phyloP scores from a whole-genome alignment of 306 rosid genomes.

The Vigna nakashimae region DNA sequence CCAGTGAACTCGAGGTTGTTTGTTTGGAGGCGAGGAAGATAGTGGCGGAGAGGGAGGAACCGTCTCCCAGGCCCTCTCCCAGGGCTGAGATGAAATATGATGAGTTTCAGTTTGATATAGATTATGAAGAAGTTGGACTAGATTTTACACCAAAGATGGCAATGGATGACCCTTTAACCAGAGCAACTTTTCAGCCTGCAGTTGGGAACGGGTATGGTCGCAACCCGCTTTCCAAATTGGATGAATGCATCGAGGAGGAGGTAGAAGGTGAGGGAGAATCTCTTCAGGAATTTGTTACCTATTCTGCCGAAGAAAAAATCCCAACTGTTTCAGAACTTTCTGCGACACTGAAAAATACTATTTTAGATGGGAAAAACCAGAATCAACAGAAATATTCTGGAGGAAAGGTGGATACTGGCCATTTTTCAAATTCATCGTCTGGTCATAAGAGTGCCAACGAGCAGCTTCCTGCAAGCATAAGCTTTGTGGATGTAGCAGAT shows the following conservation, averaged over 20 bases:
- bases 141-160: slow-evolving; percentile 45
- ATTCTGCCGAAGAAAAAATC: slow-evolving; percentile 44
- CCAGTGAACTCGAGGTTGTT: slow-evolving; percentile 91
- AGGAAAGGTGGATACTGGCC: slow-evolving; percentile 63
- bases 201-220: slow-evolving; percentile 59
- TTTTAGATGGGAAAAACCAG: slow-evolving; percentile 65
- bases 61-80: slow-evolving; percentile 73
- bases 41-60: slow-evolving; percentile 68
- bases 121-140: slow-evolving; percentile 65
- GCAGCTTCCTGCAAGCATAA: slow-evolving; percentile 86
- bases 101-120: slow-evolving; percentile 75
- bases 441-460: slow-evolving; percentile 92
- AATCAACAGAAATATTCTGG: slow-evolving; percentile 55
- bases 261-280: slow-evolving; percentile 64
- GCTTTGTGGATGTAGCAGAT: slow-evolving; percentile 83
- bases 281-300: slow-evolving; percentile 42
- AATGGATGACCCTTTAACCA: slow-evolving; percentile 51
- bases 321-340: slow-evolving; percentile 65
- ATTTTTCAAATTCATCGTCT: slow-evolving; percentile 63
- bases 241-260: slow-evolving; percentile 88
- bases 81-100: slow-evolving; percentile 57
- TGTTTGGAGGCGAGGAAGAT: slow-evolving; percentile 86
- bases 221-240: slow-evolving; percentile 70
- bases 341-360: slow-evolving; percentile 64
- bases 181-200: slow-evolving; percentile 57